Evolutionary conservation across 2,329 filamentous ascomycete genomes (phyloP).

Genomic region (Monosporascus ibericus): DNA sequence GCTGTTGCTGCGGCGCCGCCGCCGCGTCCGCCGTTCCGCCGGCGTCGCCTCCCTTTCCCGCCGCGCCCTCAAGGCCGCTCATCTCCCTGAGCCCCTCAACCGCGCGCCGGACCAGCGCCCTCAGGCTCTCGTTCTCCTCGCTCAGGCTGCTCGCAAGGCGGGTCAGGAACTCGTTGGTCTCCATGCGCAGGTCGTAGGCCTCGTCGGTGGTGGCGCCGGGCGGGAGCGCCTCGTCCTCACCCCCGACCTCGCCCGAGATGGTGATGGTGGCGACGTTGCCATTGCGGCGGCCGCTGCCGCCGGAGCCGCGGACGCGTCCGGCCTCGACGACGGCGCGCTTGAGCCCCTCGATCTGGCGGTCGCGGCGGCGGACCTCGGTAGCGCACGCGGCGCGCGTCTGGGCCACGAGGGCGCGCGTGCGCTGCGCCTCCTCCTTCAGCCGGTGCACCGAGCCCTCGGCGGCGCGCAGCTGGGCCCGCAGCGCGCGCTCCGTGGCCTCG

Average conservation of each 20-base stretch:
- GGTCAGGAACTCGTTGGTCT: constrained; percentile 88
- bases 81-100: constrained; percentile 66
- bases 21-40: constrained; percentile 2
- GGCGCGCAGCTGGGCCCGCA: constrained; percentile 63
- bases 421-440: constrained; percentile 78
- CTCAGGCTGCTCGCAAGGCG: constrained; percentile 76
- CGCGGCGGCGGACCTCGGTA: constrained; percentile 84
- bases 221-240: constrained; percentile 21
- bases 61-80: constrained; percentile 48
- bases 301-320: constrained; percentile 47
- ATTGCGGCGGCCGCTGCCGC: constrained; percentile 36
- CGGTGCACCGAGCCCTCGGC: constrained; percentile 68
- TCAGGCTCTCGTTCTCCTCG: constrained; percentile 84
- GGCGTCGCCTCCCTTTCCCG: constrained; percentile 18
- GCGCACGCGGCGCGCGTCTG: constrained; percentile 84
- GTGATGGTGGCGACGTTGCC: constrained; percentile 51
- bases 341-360: constrained; percentile 79
- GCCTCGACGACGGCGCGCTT: constrained; percentile 80
- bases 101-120: constrained; percentile 65
- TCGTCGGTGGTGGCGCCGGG: constrained; percentile 36
- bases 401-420: constrained; percentile 70
- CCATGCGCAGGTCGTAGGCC: constrained; percentile 67
- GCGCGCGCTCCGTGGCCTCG: constrained; percentile 65
- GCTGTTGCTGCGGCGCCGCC: not conserved
- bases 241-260: constrained; percentile 51